Conservation (phyloP, 2,329 filamentous ascomycete genomes). For the Podosphaera aphanis region DNA sequence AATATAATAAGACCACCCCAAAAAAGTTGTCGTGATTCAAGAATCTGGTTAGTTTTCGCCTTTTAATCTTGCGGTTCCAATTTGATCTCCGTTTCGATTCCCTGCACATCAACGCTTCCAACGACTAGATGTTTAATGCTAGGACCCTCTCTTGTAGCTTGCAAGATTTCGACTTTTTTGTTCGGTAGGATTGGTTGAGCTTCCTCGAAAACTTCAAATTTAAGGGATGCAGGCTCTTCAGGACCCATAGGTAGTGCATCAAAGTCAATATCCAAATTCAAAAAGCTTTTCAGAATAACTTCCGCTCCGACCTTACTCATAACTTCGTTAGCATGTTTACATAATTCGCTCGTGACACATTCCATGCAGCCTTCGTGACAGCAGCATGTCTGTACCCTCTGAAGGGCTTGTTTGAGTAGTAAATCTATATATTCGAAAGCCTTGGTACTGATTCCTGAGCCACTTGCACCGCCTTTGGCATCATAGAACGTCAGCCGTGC, state of each 20-base stretch:
- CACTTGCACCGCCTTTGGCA: conserved; percentile 64
- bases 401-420: conserved; percentile 51
- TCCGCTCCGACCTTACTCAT: conserved; percentile 79
- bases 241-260: conserved; percentile 71
- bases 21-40: no score
- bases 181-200: conserved; percentile 36
- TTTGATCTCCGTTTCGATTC: conserved; percentile 11
- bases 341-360: conserved; percentile 68
- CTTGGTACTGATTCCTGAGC: conserved; percentile 71
- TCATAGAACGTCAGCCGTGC: conserved; percentile 87
- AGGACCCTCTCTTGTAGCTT: conserved; percentile 11
- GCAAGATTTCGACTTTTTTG: conserved; percentile 8
- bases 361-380: conserved; percentile 70
- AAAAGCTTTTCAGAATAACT: conserved; percentile 54
- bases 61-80: conserved; percentile 8
- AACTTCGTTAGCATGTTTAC: conserved; percentile 69
- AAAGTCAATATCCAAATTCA: conserved; percentile 58
- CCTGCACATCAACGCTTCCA: conserved; percentile 11
- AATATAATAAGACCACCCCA: no score
- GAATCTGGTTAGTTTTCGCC: no score
- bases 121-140: conserved; percentile 12
- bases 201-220: conserved; percentile 61
- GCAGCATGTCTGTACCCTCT: conserved; percentile 50
- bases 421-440: conserved; percentile 81
- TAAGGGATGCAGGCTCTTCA: conserved; percentile 42